Conservation (phyloP, 768 basidiomycete genomes). For the Lactarius indigo region DNA sequence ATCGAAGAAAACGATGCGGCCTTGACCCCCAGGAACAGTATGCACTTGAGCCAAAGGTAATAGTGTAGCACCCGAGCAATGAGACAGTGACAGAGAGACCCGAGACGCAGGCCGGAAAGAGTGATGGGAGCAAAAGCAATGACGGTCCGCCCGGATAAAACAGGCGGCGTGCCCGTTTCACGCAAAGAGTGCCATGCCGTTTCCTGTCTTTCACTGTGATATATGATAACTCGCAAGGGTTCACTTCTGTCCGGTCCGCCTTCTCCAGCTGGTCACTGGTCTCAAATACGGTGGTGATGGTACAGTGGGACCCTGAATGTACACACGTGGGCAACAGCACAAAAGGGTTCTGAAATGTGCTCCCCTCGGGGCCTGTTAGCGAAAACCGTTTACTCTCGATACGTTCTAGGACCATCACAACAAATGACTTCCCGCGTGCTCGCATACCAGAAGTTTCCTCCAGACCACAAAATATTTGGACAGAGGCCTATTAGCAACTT, state of each 20-base stretch:
- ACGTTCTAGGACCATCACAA: background rate
- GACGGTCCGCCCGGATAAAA: conserved; percentile 14
- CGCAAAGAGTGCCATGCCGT: conserved; percentile 4
- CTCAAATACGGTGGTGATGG: background rate
- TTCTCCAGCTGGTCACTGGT: background rate
- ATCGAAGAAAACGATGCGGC: background rate
- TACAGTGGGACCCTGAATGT: background rate
- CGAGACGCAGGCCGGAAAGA: conserved; percentile 12
- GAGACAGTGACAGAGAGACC: conserved; percentile 5
- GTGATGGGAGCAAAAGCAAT: conserved; percentile 12
- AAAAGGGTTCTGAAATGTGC: background rate
- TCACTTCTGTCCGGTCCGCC: background rate
- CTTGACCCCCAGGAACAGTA: conserved; percentile 1
- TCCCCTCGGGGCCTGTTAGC: background rate
- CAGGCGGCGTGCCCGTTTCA: background rate
- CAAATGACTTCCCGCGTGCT: background rate
- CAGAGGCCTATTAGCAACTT: background rate
- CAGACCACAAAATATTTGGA: background rate
- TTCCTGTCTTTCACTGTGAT: conserved; percentile 16
- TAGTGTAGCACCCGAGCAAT: conserved; percentile 4
- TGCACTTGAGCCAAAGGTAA: background rate
- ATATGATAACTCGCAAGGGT: conserved; percentile 19
- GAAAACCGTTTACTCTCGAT: background rate
- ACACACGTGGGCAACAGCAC: background rate
- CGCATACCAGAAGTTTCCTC: background rate